Conservation (phyloP, 805 yeast genomes). For the Kodamaea leandrae region DNA sequence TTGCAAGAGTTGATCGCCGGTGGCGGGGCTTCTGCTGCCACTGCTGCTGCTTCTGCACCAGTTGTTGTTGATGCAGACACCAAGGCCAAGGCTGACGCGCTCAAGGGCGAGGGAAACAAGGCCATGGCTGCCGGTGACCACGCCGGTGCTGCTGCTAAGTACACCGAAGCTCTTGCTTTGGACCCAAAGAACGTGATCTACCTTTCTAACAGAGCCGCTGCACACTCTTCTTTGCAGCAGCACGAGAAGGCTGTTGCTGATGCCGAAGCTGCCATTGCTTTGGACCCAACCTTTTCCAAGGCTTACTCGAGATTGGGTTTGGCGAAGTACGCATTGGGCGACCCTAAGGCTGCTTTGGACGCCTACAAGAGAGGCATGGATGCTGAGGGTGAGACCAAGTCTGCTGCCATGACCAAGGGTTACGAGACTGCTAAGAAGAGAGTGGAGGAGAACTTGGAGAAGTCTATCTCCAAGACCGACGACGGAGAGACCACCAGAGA, state of each 20-base stretch:
- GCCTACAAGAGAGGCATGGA: conserved; percentile 89
- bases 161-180: conserved; percentile 74
- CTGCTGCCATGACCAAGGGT: conserved; percentile 90
- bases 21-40: conserved; percentile 9
- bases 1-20: conserved; percentile 44
- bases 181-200: conserved; percentile 77
- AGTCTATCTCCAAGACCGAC: conserved; percentile 28
- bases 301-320: conserved; percentile 94
- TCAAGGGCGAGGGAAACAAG: conserved; percentile 85
- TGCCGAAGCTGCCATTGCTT: conserved; percentile 75
- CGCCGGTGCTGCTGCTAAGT: conserved; percentile 67
- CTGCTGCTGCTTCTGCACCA: conserved; percentile 28
- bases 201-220: conserved; percentile 95
- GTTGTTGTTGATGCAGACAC: conserved; percentile 48
- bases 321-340: conserved; percentile 93
- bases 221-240: conserved; percentile 73
- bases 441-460: conserved; percentile 70
- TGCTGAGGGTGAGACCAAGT: conserved; percentile 78
- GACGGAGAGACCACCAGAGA: conserved; percentile 14
- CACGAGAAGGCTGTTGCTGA: conserved; percentile 79
- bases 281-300: conserved; percentile 80
- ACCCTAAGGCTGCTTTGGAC: conserved; percentile 81
- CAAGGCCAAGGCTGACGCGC: conserved; percentile 72
- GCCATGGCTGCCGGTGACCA: conserved; percentile 79
- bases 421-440: conserved; percentile 90